phyloP scores from a whole-genome alignment of 331 rosid species.

The Malus hybrid region DNA sequence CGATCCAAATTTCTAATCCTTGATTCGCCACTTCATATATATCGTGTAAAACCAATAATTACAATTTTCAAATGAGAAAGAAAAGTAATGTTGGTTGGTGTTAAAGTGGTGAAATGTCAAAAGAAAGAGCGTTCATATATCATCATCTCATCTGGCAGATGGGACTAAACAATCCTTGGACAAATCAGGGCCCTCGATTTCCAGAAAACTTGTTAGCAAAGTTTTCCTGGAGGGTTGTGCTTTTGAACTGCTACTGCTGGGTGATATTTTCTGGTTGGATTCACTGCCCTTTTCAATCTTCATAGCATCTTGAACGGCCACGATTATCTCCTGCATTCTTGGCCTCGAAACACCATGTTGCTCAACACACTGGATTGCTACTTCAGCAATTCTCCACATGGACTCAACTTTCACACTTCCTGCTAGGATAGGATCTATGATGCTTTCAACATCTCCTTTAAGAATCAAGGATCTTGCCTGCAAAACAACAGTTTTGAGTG shows the following conservation, averaged over 20 bases:
- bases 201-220: conserved; percentile 80
- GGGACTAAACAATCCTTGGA: conserved; percentile 57
- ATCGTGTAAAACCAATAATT: too few species aligned
- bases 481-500: background rate
- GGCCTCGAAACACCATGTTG: conserved; percentile 81
- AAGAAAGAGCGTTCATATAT: background rate
- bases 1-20: too few species aligned
- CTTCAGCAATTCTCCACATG: conserved; percentile 81
- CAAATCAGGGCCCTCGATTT: conserved; percentile 75
- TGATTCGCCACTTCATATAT: too few species aligned
- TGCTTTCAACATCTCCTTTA: conserved; percentile 77
- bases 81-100: background rate
- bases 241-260: conserved; percentile 40
- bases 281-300: conserved; percentile 60
- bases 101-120: background rate
- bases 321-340: conserved; percentile 89
- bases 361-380: conserved; percentile 79
- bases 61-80: background rate
- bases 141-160: conserved; percentile 49
- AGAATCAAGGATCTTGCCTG: conserved; percentile 75
- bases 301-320: conserved; percentile 81
- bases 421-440: conserved; percentile 51
- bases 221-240: conserved; percentile 81
- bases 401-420: conserved; percentile 74
- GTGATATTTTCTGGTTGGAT: conserved; percentile 34